Base-by-base conservation (phyloP, 2,329 filamentous ascomycete genomes). In the Westerdykella ornata region DNA sequence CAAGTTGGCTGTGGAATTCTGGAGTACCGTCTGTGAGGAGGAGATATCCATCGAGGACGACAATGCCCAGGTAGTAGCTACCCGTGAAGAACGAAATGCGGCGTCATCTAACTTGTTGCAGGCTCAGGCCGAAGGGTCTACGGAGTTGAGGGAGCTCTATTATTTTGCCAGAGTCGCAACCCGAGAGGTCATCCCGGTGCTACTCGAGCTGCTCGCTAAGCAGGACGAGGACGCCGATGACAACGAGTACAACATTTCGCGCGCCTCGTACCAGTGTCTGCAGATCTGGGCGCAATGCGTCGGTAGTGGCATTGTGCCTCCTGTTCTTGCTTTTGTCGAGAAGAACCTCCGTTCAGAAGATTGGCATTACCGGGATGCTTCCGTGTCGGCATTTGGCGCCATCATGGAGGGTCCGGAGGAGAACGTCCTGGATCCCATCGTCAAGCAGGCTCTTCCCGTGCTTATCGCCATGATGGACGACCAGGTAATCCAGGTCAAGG, bases 1-100 rank as follows among this genome's bases (percentile, higher is more conserved):
- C 48, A 98, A 98, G 77, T 77, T 98, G 42, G 92, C 92, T 29
- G 88, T 98, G 53, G 92, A 98, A 67, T 98, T 98, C 73, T 98
- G 92, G 92, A 97, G 90, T 74, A 96, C 92, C n/a, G 92, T 98
- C 37, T 98, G 92, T 68, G 92, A 98, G 67, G 92, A 98, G 71
- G 92, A 98, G 69, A 90, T 96, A 57, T 84, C 84, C 51, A 97
- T 98, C 59, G 92, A 98, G 63, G 92, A 98, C 62, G 92, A 98
- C 68, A 98, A 98, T 67, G 77, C 81, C 51, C 81, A 85, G 69
- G 81, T 85, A 71, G 54, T 71, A 20, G 17, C 26, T n/a, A n/a
- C 22, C 70, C 13, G 45, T 28, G 15, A 17, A 7, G n/a, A 19
- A 11, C n/a, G 13, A 12, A 20, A 41, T 34, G 16, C 20, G 16